Conservation (phyloP, 2,329 filamentous ascomycete species). For the Pyricularia sp. region DNA sequence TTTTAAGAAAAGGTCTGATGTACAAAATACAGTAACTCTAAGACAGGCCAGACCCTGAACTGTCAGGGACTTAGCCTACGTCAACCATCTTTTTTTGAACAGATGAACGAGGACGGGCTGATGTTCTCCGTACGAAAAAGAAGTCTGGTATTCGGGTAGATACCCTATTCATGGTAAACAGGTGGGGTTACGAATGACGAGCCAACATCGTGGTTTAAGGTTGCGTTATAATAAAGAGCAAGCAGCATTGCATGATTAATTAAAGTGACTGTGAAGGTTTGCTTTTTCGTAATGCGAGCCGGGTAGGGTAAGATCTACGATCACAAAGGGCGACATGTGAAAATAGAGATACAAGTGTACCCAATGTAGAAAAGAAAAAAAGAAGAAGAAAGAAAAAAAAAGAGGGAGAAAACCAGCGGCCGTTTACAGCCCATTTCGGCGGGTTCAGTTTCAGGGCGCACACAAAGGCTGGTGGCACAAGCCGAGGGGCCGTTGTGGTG, state of each 20-base stretch:
- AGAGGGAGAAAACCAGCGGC: neutral
- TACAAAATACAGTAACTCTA: neutral
- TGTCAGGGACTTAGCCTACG: neutral
- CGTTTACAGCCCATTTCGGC: neutral
- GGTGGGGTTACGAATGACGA: too few species aligned
- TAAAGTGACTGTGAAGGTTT: neutral
- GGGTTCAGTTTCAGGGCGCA: neutral
- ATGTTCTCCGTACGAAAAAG: too few species aligned
- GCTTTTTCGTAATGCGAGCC: neutral
- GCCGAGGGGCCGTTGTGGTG: neutral
- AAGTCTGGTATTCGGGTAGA: too few species aligned
- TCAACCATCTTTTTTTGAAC: neutral
- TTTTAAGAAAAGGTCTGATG: neutral
- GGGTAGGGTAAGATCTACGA: neutral
- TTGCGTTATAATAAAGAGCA: too few species aligned
- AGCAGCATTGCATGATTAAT: too few species aligned
- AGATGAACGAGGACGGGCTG: neutral
- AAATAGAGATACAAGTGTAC: neutral
- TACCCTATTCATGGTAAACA: too few species aligned
- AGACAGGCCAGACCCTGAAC: neutral
- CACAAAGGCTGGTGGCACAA: neutral
- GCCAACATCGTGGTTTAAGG: too few species aligned
- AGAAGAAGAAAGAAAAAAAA: neutral
- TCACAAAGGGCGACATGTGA: neutral
- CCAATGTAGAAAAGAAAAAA: too few species aligned